A percentile compares a stretch with the other conserved stretches of the same genome.
These are phyloP conservation scores for Forsythia suspensa DNA, from an alignment of 257 asterid genomes.

Conservation along the genomic window DNA sequence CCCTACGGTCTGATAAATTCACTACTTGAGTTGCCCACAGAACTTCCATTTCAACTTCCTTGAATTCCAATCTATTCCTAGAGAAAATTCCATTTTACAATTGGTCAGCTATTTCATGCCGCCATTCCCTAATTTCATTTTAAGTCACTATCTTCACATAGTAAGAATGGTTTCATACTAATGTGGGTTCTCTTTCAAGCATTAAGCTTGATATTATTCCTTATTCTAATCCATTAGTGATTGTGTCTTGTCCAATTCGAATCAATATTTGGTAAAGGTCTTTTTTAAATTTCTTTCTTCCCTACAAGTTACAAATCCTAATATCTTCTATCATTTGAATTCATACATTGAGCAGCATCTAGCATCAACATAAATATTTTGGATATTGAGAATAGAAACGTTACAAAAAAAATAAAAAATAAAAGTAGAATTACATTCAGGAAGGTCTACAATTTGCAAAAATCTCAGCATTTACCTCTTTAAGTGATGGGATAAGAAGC, in stretches of 20 bases:
- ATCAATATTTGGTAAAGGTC: slow-evolving; percentile 3
- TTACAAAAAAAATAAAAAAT: not conserved
- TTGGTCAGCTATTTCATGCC: not conserved
- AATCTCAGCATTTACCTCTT: slow-evolving; percentile 56
- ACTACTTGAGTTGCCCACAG: no score
- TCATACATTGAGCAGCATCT: slow-evolving; percentile 2
- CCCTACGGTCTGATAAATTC: no score
- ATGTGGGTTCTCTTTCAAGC: not conserved
- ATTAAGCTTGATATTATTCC: not conserved
- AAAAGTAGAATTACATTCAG: not conserved
- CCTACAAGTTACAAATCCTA: not conserved
- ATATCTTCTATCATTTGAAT: not conserved
- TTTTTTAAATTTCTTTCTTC: not conserved
- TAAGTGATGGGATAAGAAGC: slow-evolving; percentile 80
- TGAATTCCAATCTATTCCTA: not conserved
- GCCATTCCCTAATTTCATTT: not conserved
- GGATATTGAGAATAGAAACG: slow-evolving; percentile 2
- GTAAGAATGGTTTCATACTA: not conserved
- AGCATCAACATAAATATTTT: not conserved
- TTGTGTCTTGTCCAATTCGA: not conserved
- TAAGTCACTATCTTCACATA: not conserved
- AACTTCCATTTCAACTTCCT: not conserved
- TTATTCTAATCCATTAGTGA: not conserved
- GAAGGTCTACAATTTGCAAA: not conserved
- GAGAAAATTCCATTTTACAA: not conserved